Percentiles rank a stretch among this genome's conserved stretches.
Evolutionary conservation across 305 asterid genomes (phyloP).

Genomic region (Rubia occidens): DNA sequence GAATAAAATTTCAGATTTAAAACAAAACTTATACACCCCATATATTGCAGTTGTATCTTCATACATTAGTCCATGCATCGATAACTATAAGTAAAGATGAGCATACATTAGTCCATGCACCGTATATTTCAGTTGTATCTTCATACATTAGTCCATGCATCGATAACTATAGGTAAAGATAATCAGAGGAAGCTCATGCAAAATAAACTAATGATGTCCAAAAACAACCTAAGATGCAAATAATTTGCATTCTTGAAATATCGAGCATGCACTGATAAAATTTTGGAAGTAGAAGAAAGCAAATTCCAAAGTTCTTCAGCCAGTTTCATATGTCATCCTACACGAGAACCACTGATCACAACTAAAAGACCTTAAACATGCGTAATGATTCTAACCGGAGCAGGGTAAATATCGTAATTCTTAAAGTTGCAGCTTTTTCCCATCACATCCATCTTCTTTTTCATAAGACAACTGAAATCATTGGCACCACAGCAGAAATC

Average conservation of each 20-base stretch:
- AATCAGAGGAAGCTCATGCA: not conserved
- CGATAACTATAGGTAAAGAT: no score
- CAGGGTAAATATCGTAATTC: slow-evolving; percentile 58
- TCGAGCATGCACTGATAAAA: not conserved
- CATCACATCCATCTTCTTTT: slow-evolving; percentile 54
- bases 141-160: not conserved
- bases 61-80: not conserved
- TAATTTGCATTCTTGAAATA: not conserved
- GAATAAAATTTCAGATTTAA: not conserved
- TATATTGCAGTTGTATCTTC: not conserved
- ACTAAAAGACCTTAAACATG: not conserved
- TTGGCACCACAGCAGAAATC: slow-evolving; percentile 92
- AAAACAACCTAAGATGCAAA: not conserved
- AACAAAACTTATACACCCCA: not conserved
- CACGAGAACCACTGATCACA: not conserved
- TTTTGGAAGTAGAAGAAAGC: not conserved
- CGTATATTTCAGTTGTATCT: not conserved
- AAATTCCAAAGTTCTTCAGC: not conserved
- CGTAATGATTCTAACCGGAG: slow-evolving; percentile 43
- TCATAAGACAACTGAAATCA: slow-evolving; percentile 78
- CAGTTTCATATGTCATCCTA: not conserved
- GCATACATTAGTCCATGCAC: not conserved
- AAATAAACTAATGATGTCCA: not conserved
- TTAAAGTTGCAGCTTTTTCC: slow-evolving; percentile 63
- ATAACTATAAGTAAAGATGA: no score